These are phyloP conservation scores for Lasiodiplodia theobromae DNA, from an alignment of 2,329 filamentous ascomycete genomes.

Conservation along the genomic window DNA sequence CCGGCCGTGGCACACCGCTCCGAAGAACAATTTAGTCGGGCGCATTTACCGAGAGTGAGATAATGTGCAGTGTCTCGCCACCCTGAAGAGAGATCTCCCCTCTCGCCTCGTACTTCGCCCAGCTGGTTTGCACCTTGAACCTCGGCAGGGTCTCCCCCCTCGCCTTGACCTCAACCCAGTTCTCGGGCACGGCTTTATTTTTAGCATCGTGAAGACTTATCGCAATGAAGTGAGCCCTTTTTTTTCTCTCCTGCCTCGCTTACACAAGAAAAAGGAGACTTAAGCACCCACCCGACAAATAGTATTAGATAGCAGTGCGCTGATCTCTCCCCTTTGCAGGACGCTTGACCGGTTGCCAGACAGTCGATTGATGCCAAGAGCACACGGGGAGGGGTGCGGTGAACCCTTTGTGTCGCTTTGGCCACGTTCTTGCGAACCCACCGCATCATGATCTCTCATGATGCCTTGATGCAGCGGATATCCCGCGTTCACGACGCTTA, in stretches of 20 bases:
- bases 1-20: neutral
- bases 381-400: neutral
- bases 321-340: neutral
- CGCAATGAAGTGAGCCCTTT: neutral
- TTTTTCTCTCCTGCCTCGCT: neutral
- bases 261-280: neutral
- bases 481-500: neutral
- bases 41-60: conserved; percentile 4
- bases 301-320: neutral
- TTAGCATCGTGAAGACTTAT: neutral
- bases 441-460: neutral
- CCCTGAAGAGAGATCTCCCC: conserved; percentile 1
- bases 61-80: conserved; percentile 21
- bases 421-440: neutral
- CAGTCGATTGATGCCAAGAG: neutral
- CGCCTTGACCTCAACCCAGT: neutral
- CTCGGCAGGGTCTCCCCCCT: neutral
- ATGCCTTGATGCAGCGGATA: neutral
- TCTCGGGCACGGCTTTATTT: neutral
- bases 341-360: neutral
- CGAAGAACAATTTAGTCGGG: conserved; percentile 16
- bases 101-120: neutral
- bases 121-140: neutral
- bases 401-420: neutral
- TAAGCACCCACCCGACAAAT: conserved; percentile 3